Evolutionary conservation across 1,284 basidiomycete species (phyloP), one percentile per base, ranked within the genome.

Genomic region (Cryptococcus sp.): DNA sequence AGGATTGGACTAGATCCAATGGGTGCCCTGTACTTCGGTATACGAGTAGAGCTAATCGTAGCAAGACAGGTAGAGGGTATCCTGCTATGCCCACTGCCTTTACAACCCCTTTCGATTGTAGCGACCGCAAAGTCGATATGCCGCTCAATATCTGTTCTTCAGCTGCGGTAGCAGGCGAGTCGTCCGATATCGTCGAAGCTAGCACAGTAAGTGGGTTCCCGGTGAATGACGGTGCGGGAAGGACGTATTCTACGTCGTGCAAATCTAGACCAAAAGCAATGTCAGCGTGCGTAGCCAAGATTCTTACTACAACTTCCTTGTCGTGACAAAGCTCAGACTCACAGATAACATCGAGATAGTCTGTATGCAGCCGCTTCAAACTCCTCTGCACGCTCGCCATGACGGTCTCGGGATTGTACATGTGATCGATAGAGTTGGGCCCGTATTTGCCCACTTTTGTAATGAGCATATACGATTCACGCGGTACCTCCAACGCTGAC

Each of bases 371-470:
- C 22, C 93, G 83, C 57, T 81, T 79, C 40, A 95, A 80, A 69
- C 88, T 91, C 58, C 86, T 84, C 59, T 83, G 79, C 6, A 98
- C 83, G 64, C 87, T 88, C 19, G 81, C 78, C 8, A 87, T 84
- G 54, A 97, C 85, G 29, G 84, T 85, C 15, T 78, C 73, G 0
- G 91, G 87, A 8, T 84, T 83, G 77, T 95, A 75, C 73, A 95
- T 89, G 70, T 97, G 96, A 54, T 84, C 82, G 11, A 73, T 70
- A 34, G 74, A 74, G 46, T 80, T 78, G 1, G 79, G 72, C 4
- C 91, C 92, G 75, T 89, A 94, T 49, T 94, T 85, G 23, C 93
- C 95, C 61, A 88, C 90, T 79, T 99, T 99, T n/a, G 93, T 94
- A 79, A 93, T 87, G 74, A 95, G 76, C 66, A 86, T 83, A 75